Base-by-base conservation (phyloP, 1,284 basidiomycete genomes). In the Xerocomus minutiporus region DNA sequence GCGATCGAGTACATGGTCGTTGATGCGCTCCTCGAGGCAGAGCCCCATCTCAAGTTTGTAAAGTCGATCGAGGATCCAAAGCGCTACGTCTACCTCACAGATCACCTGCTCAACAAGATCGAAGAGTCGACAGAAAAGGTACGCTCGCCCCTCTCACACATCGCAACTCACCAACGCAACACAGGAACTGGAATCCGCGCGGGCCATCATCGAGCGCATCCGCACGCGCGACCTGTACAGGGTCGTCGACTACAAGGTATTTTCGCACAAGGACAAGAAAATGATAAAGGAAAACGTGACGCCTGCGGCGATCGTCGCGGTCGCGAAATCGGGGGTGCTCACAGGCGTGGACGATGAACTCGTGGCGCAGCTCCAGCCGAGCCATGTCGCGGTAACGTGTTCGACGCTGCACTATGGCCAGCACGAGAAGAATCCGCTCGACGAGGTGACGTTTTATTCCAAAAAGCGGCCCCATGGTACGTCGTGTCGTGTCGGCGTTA, bases 1-100 rank as follows among this genome's bases (percentile, higher is more conserved):
- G 81, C 86, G 0, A 83, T 91, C 50, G 89, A 91, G 62, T 80
- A 83, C 61, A 91, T 91, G 88, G 74, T 91, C 23, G 75, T 88
- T 4, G 89, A 91, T 59, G 86, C 78, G 0, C 73, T 91, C 8
- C 70, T 84, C 1, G 68, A 71, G 0, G 89, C 89, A 0, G 84
- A 91, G 39, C 77, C 80, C 0, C 55, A 76, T 54, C 65, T 90
- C 63, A 73, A 81, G 40, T 80, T 90, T 51, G 79, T 84, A 0
- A 64, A 76, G 1, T 70, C 73, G 2, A 76, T 90, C n/a, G 67
- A 75, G 39, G 63, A 83, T 31, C 82, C 87, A 0, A 71, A 79
- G 44, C 73, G 75, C 52, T 90, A 79, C 51, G 61, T 89, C 3
- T 69, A 77, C 56, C 73, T 91, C 1, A 88, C 84, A 0, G 89